A percentile compares a stretch with the other conserved stretches of the same genome.
phyloP scores from a whole-genome alignment of 73 alveolate species.

The Blepharisma japonicum region DNA sequence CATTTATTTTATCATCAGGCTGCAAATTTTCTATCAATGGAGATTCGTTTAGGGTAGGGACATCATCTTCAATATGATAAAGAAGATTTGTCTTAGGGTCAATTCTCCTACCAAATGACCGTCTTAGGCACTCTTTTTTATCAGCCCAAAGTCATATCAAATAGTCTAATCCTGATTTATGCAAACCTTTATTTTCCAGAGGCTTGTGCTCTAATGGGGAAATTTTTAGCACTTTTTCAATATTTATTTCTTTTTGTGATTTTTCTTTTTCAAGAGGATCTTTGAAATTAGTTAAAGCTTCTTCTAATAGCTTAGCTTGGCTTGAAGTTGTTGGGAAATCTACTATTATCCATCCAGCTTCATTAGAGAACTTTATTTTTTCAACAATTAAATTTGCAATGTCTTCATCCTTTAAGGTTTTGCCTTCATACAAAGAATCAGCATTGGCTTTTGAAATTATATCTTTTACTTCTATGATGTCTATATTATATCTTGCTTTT shows the following conservation, averaged over 20 bases:
- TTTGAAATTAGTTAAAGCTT: constrained; percentile 74
- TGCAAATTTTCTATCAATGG: constrained; percentile 89
- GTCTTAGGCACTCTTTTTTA: constrained; percentile 60
- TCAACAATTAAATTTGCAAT: background rate
- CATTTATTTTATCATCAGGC: constrained; percentile 76
- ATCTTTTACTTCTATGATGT: constrained; percentile 34
- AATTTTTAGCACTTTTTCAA: background rate
- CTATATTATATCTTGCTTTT: constrained; percentile 47
- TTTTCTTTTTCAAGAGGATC: constrained; percentile 69
- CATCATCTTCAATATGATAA: constrained; percentile 90
- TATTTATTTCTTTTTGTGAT: background rate
- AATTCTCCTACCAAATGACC: constrained; percentile 93
- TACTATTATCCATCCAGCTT: constrained; percentile 83
- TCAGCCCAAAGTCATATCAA: background rate
- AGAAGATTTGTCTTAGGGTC: constrained; percentile 67
- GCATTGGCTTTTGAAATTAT: constrained; percentile 41
- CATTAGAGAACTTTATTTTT: background rate
- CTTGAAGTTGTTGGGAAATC: constrained; percentile 90
- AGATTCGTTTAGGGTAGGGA: constrained; percentile 87
- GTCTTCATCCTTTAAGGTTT: constrained; percentile 10
- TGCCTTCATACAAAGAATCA: background rate
- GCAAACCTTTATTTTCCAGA: background rate
- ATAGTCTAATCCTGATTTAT: constrained; percentile 22
- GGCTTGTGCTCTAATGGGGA: background rate
- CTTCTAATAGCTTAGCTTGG: constrained; percentile 86